Percentiles rank a stretch among this genome's conserved stretches.
phyloP scores from a whole-genome alignment of 129 eudicot species.

The Escallonia herrerae region DNA sequence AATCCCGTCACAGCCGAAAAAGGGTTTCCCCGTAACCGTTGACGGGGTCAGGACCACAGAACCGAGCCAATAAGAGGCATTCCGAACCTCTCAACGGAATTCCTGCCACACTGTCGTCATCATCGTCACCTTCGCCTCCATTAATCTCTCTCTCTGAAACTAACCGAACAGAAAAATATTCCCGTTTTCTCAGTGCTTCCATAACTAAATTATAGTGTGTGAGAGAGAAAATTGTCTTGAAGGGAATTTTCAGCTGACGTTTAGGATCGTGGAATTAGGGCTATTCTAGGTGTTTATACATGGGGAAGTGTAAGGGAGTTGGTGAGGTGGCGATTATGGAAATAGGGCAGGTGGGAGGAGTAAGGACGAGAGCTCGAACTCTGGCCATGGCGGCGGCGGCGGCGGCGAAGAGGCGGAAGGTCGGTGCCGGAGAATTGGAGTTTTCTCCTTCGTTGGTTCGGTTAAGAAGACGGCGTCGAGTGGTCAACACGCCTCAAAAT shows the following conservation, averaged over 20 bases:
- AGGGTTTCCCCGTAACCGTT: constrained; percentile 22
- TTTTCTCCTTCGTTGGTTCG: constrained; percentile 27
- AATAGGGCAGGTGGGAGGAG: constrained; percentile 2
- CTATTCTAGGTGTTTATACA: background rate
- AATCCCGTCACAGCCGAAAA: constrained; percentile 5
- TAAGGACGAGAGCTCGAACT: constrained; percentile 11
- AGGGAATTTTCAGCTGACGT: background rate
- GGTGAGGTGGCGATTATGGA: constrained; percentile 9
- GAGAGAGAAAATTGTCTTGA: background rate
- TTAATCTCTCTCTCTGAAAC: constrained; percentile 26
- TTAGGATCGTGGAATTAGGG: background rate
- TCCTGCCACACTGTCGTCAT: constrained; percentile 26
- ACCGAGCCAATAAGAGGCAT: constrained; percentile 23
- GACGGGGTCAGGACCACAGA: constrained; percentile 46
- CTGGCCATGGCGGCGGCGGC: constrained; percentile 11
- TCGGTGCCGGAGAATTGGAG: constrained; percentile 30
- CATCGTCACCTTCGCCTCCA: constrained; percentile 28
- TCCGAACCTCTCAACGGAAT: constrained; percentile 39
- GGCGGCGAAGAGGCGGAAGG: constrained; percentile 41
- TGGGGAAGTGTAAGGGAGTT: constrained; percentile 24
- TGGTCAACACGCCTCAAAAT: constrained; percentile 15
- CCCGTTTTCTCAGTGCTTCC: background rate
- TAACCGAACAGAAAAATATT: constrained; percentile 33
- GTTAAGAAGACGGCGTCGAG: constrained; percentile 15
- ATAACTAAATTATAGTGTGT: constrained; percentile 6